These are phyloP conservation scores for Blastocystis sp. DNA, from an alignment of 352 stramenopile species.

Conservation along the genomic window DNA sequence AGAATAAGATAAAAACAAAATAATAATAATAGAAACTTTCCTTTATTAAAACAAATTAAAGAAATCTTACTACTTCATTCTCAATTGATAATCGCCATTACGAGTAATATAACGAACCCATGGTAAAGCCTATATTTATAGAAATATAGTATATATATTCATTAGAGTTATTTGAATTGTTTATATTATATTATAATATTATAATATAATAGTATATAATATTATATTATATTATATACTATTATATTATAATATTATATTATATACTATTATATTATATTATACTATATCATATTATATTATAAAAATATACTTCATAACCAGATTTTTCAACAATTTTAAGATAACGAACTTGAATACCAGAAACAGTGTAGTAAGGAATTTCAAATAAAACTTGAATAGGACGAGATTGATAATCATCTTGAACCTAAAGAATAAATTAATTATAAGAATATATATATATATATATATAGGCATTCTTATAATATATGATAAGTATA, in stretches of 20 bases:
- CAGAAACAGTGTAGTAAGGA: slow-evolving; percentile 72
- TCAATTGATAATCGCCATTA: slow-evolving; percentile 92
- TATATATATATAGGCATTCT: too few relatives aligned
- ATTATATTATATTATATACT: too few relatives aligned
- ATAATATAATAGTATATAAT: too few relatives aligned
- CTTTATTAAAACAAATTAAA: slow-evolving; percentile 4
- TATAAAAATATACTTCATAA: too few relatives aligned
- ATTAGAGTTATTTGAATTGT: too few relatives aligned
- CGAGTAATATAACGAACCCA: slow-evolving; percentile 99
- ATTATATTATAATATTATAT: too few relatives aligned
- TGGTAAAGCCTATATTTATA: slow-evolving; percentile 83
- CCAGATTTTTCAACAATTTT: slow-evolving; percentile 99
- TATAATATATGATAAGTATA: too few relatives aligned
- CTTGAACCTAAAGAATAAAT: slow-evolving; percentile 36
- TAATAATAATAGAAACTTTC: neutral
- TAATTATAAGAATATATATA: too few relatives aligned
- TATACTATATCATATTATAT: too few relatives aligned
- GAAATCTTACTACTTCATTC: slow-evolving; percentile 61
- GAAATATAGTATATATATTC: too few relatives aligned
- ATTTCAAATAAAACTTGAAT: slow-evolving; percentile 58
- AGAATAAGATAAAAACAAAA: neutral
- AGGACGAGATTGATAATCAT: slow-evolving; percentile 65
- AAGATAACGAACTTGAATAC: slow-evolving; percentile 95
- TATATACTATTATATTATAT: too few relatives aligned
- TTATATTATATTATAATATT: too few relatives aligned